phyloP scores from a whole-genome alignment of 208 protist species.

The Leishmania amazonensis region DNA sequence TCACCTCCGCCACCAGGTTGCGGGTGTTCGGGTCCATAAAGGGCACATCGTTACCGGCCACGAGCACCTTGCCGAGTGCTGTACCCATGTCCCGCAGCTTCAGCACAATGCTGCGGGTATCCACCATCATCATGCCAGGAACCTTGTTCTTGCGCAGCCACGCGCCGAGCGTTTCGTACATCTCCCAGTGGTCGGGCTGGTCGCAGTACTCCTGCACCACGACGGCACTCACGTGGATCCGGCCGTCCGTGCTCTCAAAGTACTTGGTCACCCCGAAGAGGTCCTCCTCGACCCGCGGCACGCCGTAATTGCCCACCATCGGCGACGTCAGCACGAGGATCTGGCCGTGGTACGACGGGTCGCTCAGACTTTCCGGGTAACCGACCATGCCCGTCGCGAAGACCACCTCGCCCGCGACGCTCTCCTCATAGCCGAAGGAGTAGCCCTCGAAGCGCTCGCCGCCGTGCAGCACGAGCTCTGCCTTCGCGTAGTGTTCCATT shows the following conservation, averaged over 20 bases:
- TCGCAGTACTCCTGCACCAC: conserved; percentile 96
- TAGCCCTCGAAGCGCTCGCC: conserved; percentile 93
- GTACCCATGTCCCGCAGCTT: conserved; percentile 95
- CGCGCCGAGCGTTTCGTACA: conserved; percentile 70
- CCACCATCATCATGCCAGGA: conserved; percentile 97
- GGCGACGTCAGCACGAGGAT: conserved; percentile 98
- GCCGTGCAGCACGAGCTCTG: conserved; percentile 93
- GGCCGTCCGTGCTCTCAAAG: conserved; percentile 94
- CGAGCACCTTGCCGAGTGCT: conserved; percentile 91
- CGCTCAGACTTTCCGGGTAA: conserved; percentile 95
- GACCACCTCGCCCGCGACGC: conserved; percentile 89
- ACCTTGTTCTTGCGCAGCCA: conserved; percentile 95
- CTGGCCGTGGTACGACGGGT: conserved; percentile 98
- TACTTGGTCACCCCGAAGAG: conserved; percentile 93
- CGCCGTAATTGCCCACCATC: conserved; percentile 98
- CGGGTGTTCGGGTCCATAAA: conserved; percentile 95
- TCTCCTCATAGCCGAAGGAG: conserved; percentile 96
- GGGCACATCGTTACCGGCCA: conserved; percentile 69
- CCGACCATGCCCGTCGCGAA: conserved; percentile 96
- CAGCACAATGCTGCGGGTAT: conserved; percentile 98
- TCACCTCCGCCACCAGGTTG: conserved; percentile 96
- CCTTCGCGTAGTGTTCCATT: conserved; percentile 49
- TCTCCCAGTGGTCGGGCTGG: conserved; percentile 96
- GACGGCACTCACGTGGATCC: conserved; percentile 91
- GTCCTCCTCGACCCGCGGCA: conserved; percentile 90